Evolutionary conservation across 306 rosid genomes (phyloP), one percentile per base, ranked within the genome.

Genomic region (Fragaria vesca): DNA sequence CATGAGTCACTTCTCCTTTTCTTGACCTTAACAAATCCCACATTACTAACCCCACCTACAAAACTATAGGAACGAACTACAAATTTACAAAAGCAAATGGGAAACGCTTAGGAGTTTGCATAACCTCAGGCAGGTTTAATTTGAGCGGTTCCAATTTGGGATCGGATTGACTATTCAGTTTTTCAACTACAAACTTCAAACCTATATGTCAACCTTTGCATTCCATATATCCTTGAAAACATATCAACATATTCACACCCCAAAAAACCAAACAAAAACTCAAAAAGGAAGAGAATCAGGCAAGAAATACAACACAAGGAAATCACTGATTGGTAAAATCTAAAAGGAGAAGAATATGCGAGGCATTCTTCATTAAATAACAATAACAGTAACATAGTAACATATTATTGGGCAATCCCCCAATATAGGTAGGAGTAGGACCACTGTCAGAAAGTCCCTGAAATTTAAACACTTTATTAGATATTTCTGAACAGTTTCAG

Each of bases 71-170:
- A 30, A 62, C 6, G 0, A 6, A 30, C 2, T 2, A n/a, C 26
- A 18, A 15, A 50, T 50, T 50, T 57, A 21, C 40, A 61, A 63
- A 63, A 30, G n/a, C 68, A 15, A 30, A 58, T 30, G 42, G 42
- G 42, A 21, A 21, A 69, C 13, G 18, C 30, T 43, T 42, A 40
- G 32, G 21, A n/a, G 26, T n/a, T 67, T 1, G 15, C 7, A 30
- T 63, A 32, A 63, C 40, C 5, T 24, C 3, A 28, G 34, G 42
- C 43, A 20, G 42, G n/a, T 30, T 24, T 32, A 2, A 16, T 47
- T 69, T 69, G 74, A 69, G 42, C 74, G 1, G 4, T 69, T 69
- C 74, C 58, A 70, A 46, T 26, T 70, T 45, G 42, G 74, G 28
- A 24, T 12, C 30, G 3, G 32, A 70, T 70, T 70, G 71, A 66